A percentile compares a stretch with the other conserved stretches of the same genome.
These are phyloP conservation scores for Bipolaris bicolor DNA, from an alignment of 2,329 filamentous ascomycete genomes.

Conservation along the genomic window DNA sequence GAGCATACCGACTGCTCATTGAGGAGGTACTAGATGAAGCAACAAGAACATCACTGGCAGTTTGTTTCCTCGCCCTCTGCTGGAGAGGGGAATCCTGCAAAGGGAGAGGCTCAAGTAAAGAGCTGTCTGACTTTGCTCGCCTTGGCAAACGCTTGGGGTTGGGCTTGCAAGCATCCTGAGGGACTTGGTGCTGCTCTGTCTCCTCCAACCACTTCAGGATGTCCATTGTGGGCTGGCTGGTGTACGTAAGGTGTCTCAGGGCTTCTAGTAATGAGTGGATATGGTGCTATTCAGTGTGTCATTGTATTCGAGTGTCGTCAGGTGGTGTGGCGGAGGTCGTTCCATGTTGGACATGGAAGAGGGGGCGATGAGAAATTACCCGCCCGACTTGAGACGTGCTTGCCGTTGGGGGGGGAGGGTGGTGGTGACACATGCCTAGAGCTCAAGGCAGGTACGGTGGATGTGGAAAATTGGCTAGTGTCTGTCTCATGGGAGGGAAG, in stretches of 20 bases:
- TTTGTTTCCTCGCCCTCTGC: constrained; percentile 11
- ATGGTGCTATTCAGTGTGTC: constrained; percentile 22
- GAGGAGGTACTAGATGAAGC: constrained; percentile 21
- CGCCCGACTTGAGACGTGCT: background rate
- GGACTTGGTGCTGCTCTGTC: constrained; percentile 44
- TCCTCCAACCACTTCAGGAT: constrained; percentile 54
- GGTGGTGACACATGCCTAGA: background rate
- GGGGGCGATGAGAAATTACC: constrained; percentile 1
- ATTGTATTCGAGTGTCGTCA: constrained; percentile 20
- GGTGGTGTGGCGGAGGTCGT: constrained; percentile 22
- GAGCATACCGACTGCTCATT: constrained; percentile 47
- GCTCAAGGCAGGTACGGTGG: background rate
- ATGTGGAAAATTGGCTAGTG: background rate
- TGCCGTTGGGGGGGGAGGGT: background rate
- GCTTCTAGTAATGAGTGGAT: constrained; percentile 34
- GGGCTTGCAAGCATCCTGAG: constrained; percentile 28
- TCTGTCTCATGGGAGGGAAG: too few relatives aligned
- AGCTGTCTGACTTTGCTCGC: constrained; percentile 50
- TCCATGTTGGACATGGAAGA: constrained; percentile 22
- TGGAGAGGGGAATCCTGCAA: constrained; percentile 14
- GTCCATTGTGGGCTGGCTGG: constrained; percentile 47
- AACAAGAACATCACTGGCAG: constrained; percentile 25
- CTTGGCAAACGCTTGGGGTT: constrained; percentile 39
- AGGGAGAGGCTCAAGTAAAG: constrained; percentile 38
- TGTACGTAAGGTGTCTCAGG: constrained; percentile 9